Base-by-base conservation (phyloP, 1,284 basidiomycete genomes). In the Chalciporus sp. region DNA sequence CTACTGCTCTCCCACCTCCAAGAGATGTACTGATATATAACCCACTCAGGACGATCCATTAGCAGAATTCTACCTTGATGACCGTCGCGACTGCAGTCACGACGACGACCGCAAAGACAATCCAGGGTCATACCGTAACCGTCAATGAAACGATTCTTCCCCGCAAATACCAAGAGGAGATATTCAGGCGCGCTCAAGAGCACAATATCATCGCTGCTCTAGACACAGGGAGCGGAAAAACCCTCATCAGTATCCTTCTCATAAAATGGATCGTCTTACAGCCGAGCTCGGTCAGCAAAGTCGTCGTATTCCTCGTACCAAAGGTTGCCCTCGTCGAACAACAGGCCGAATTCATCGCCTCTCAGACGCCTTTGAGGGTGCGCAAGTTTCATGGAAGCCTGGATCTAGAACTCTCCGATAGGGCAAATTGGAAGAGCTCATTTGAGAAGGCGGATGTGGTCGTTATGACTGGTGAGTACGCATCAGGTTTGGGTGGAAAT, bases 281-380 rank as follows among this genome's bases (percentile, higher is more conserved):
- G 56, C 75, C 80, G 20, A 63, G 63, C 12, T 74, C 78, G 9
- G 62, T 70, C 53, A 75, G 74, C 50, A 86, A 85, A 67, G 76
- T 78, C 51, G 77, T 84, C 61, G 76, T 88, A n/a, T 89, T 90
- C 60, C 75, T 94, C 28, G 90, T 91, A 1, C 91, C 92, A 1
- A 88, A 88, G 61, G 90, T 92, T 2, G 79, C 90, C 1, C 78
- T 94, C 14, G 92, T 92, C 14, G 82, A 89, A 58, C 92, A 94
- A 64, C 92, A 94, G 66, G 82, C 81, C 14, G 73, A 80, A 35
- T 91, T 86, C 57, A 81, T 94, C 58, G 65, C 76, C n/a, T 72
- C 76, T 49, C 79, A 89, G 58, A 87, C 87, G 0, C 76, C 83
- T 0, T 69, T 93, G 28, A 79, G 81, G 19, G 84, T 92, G 26